Base-by-base conservation (phyloP, 306 rosid species). In the Medicago arabica region DNA sequence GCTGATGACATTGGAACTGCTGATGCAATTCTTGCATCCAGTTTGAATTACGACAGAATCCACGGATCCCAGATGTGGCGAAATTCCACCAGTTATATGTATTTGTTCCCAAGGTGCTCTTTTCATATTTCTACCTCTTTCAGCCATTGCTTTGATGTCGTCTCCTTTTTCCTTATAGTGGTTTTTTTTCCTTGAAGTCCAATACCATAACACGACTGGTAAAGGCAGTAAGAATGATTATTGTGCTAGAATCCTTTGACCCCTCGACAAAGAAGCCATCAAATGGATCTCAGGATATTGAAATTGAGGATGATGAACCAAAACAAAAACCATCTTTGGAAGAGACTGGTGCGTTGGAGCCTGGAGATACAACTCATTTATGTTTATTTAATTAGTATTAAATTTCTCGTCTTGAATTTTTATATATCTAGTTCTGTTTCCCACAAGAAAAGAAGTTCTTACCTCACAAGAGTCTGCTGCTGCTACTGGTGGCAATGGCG, bases 261-360 rank as follows among this genome's bases (percentile, higher is more conserved):
- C 85, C 84, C 55, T 49, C 4, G 66, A 72, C 82, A 47, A 88
- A 89, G 76, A 86, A 82, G 74, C 72, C 85, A 25, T 71, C 71
- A 18, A 89, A 67, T 44, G 85, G 74, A 67, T 82, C 88, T 36
- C 60, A 76, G 10, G 86, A 92, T 84, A 87, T 95, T 78, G 97
- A 88, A 83, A 85, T 92, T 46, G 88, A 89, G 82, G 97, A 87
- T 49, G 98, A 96, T 82, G 97, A 87, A 58, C 99, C 99, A 11
- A 88, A 86, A 83, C 81, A 88, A 79, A 92, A 89, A 81, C 92
- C 97, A 58, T 89, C 96, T 54, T 66, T 88, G 17, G 98, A 93
- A 87, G 98, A 93, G 89, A 91, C 91, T 72, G 98, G 91, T 78
- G 98, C 98, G 51, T 83, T 93, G 91, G 98, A n/a, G n/a, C n/a